Base-by-base conservation (phyloP, 164 flowering plant species). In the Buxus sempervirens region DNA sequence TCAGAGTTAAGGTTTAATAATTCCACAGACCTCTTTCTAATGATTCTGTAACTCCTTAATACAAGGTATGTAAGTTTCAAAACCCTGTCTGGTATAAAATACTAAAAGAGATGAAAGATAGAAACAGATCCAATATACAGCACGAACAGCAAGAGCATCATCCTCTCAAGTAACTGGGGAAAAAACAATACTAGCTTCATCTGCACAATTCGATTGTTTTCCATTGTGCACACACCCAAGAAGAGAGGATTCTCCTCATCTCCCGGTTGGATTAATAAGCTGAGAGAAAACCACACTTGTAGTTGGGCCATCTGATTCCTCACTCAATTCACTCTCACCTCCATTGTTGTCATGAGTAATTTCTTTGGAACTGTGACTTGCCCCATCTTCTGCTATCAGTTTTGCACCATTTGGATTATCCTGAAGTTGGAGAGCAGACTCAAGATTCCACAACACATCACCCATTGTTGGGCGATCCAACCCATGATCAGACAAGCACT, bases 371-470 rank as follows among this genome's bases (percentile, higher is more conserved):
- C 25, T 6, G 14, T 19, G 23, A 36, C 9, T 27, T 48, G 19
- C 32, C 28, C 26, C 58, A 51, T 0, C 18, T 13, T 25, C 62
- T 26, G 26, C 57, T n/a, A 21, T 13, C 64, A 58, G 0, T 58
- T 54, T 60, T 15, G 55, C 72, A 18, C 58, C 76, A 2, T 67
- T 74, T 16, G 70, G 63, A 42, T 62, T 78, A 16, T 67, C 78
- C 60, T 85, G 88, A 62, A 85, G 10, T 38, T 88, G 88, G 25
- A 82, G 77, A 12, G 81, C 81, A 27, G 80, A 82, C 70, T 88
- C 88, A 1, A 88, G 89, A 38, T 82, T 85, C 90, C 90, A 86
- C 58, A 88, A 42, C 18, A 86, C 81, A 53, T 84, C 84, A 0
- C 87, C 86, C 90, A 88, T 85, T 1, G 83, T 62, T 5, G 88